Conservation (phyloP, 345 rosid species). For the Dipteronia sinensis region DNA sequence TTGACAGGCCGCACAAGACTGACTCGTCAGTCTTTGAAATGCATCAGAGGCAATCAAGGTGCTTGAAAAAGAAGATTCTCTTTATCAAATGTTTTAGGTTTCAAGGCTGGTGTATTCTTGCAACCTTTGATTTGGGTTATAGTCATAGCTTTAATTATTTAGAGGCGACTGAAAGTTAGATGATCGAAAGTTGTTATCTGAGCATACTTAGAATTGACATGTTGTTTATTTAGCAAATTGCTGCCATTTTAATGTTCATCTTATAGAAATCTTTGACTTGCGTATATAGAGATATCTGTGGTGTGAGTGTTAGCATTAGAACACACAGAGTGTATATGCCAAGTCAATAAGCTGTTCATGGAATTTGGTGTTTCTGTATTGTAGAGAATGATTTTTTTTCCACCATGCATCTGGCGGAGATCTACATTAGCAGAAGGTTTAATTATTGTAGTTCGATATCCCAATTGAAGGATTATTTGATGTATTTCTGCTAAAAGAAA, state of each 20-base stretch:
- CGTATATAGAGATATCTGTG: slow-evolving; percentile 3
- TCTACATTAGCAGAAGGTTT: not conserved
- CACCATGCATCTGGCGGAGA: not conserved
- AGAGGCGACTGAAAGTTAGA: slow-evolving; percentile 15
- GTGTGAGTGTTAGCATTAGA: not conserved
- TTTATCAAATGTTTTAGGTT: slow-evolving; percentile 10
- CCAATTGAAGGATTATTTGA: not conserved
- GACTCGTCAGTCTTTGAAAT: slow-evolving; percentile 1
- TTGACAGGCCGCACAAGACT: slow-evolving; percentile 27
- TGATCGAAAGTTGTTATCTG: slow-evolving; percentile 9
- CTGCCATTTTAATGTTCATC: slow-evolving; percentile 10
- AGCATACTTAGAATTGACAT: slow-evolving; percentile 23
- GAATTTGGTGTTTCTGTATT: not conserved
- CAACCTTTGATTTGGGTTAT: slow-evolving; percentile 14
- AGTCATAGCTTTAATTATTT: slow-evolving; percentile 7
- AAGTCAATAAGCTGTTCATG: not conserved
- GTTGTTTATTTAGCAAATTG: not conserved
- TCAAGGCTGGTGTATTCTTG: slow-evolving; percentile 11
- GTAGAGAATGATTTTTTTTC: not conserved
- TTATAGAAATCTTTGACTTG: slow-evolving; percentile 19
- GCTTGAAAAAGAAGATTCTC: slow-evolving; percentile 21
- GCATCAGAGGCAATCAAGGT: slow-evolving; percentile 14
- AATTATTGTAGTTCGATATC: not conserved
- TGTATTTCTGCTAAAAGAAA: not conserved
- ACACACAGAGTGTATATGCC: not conserved